Conservation (phyloP, 305 asterid species). For the Fraxinus nigra region DNA sequence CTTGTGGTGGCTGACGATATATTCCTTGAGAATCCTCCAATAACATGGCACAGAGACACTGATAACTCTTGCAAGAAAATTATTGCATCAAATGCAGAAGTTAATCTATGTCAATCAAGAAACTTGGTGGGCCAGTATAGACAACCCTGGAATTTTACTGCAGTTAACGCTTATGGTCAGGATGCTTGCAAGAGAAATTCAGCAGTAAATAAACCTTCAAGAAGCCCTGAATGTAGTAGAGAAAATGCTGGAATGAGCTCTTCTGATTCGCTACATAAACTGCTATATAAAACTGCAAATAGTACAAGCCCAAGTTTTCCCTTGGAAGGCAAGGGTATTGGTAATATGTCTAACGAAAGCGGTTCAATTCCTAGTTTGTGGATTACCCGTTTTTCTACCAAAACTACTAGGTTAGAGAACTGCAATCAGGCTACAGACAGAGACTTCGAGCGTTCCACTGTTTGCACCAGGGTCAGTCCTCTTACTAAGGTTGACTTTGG, state of each 20-base stretch:
- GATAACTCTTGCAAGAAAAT: constrained; percentile 31
- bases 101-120: constrained; percentile 19
- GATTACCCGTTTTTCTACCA: constrained; percentile 58
- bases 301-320: constrained; percentile 10
- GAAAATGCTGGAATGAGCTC: neutral
- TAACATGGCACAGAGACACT: constrained; percentile 13
- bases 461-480: constrained; percentile 14
- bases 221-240: neutral
- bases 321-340: constrained; percentile 18
- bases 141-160: neutral
- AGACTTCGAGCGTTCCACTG: constrained; percentile 4
- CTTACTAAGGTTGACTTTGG: constrained; percentile 13
- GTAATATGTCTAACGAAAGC: constrained; percentile 11
- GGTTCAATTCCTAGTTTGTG: constrained; percentile 49
- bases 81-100: constrained; percentile 26
- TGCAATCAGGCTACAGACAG: constrained; percentile 17
- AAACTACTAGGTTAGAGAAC: constrained; percentile 17
- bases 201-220: constrained; percentile 22
- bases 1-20: constrained; percentile 23
- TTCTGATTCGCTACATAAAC: constrained; percentile 13
- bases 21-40: constrained; percentile 25
- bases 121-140: constrained; percentile 14
- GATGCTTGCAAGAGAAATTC: constrained; percentile 4
- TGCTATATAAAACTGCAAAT: constrained; percentile 6
- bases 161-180: neutral